Conservation (phyloP, 306 rosid genomes). For the Crotalaria pallida region DNA sequence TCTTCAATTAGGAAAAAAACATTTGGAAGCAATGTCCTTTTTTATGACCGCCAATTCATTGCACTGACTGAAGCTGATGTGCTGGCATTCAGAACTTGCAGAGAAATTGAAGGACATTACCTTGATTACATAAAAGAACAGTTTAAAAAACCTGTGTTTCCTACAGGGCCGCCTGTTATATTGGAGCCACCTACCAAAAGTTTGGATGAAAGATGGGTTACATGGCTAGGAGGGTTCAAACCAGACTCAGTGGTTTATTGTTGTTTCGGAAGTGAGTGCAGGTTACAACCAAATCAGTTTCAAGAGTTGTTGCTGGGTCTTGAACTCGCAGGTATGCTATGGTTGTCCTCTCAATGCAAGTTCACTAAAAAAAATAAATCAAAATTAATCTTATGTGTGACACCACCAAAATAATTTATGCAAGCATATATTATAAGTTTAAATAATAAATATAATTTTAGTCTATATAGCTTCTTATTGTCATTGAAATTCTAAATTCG, state of each 20-base stretch:
- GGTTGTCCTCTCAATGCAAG: too few relatives aligned
- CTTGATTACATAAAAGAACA: constrained; percentile 18
- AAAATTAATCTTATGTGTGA: too few relatives aligned
- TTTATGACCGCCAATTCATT: constrained; percentile 17
- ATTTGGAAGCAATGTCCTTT: constrained; percentile 21
- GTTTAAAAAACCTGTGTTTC: constrained; percentile 19
- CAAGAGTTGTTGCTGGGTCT: constrained; percentile 29
- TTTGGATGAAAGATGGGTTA: constrained; percentile 28
- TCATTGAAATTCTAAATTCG: too few relatives aligned
- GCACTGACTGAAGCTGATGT: constrained; percentile 17
- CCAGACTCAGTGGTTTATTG: constrained; percentile 23
- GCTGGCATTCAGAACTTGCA: constrained; percentile 15
- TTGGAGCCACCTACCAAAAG: not conserved
- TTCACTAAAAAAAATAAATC: too few relatives aligned
- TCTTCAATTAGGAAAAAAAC: not conserved
- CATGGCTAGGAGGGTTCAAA: constrained; percentile 17
- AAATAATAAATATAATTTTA: too few relatives aligned
- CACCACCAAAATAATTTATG: too few relatives aligned
- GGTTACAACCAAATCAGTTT: constrained; percentile 7
- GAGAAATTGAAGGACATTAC: constrained; percentile 37
- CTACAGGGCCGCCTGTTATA: constrained; percentile 23
- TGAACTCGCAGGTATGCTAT: not conserved
- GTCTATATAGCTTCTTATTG: too few relatives aligned
- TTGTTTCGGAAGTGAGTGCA: constrained; percentile 36
- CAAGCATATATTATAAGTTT: too few relatives aligned